Evolutionary conservation across 305 asterid species (phyloP).

Genomic region (Solanum hybrid): DNA sequence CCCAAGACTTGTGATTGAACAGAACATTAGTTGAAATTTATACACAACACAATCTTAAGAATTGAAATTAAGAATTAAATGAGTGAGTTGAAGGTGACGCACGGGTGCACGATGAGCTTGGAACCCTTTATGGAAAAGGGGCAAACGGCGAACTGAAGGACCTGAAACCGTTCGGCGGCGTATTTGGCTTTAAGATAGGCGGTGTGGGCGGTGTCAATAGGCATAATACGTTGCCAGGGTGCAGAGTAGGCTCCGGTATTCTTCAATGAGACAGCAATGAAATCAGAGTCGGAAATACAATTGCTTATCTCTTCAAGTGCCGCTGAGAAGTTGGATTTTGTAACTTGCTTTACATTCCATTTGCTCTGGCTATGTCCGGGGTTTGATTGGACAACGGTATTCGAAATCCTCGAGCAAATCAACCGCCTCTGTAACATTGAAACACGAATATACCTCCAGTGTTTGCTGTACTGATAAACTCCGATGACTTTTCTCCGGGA

Average conservation of each 20-base stretch:
- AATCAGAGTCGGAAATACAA: slow-evolving; percentile 51
- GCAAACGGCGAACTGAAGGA: slow-evolving; percentile 83
- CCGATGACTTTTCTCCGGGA: not conserved
- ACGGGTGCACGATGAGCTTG: slow-evolving; percentile 73
- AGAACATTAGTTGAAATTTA: not conserved
- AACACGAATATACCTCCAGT: not conserved
- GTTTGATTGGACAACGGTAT: slow-evolving; percentile 24
- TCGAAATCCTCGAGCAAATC: slow-evolving; percentile 34
- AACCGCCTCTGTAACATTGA: slow-evolving; percentile 49
- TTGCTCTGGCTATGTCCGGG: slow-evolving; percentile 16
- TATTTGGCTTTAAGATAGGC: slow-evolving; percentile 64
- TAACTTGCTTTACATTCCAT: slow-evolving; percentile 71
- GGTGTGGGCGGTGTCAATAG: slow-evolving; percentile 63
- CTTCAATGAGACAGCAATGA: slow-evolving; percentile 62
- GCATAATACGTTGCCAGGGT: slow-evolving; percentile 65
- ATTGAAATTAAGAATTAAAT: not conserved
- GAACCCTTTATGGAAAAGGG: slow-evolving; percentile 63
- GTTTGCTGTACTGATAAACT: not conserved
- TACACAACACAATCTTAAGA: not conserved
- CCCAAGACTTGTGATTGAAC: not conserved
- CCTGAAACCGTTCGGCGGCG: slow-evolving; percentile 70
- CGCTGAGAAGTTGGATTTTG: slow-evolving; percentile 57
- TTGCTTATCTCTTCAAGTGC: slow-evolving; percentile 39
- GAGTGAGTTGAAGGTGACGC: slow-evolving; percentile 11
- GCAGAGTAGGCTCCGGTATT: slow-evolving; percentile 72